These are phyloP conservation scores for Pichia sorboxylosa DNA, from an alignment of 1,139 yeast genomes.

Conservation along the genomic window DNA sequence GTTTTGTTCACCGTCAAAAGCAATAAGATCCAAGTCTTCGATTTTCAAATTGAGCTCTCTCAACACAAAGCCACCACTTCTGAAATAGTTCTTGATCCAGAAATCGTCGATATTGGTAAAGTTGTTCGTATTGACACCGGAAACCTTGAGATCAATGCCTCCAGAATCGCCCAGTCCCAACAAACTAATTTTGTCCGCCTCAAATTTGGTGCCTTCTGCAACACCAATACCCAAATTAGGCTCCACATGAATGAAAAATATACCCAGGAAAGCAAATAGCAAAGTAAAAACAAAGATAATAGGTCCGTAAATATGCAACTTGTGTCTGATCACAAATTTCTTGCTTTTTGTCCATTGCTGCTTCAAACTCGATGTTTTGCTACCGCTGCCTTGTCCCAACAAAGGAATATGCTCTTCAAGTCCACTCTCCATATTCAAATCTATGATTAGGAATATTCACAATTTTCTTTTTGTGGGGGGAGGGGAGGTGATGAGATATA, in stretches of 20 bases:
- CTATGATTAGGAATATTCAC: too few relatives aligned
- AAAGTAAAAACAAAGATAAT: conserved; percentile 5
- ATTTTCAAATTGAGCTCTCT: conserved; percentile 18
- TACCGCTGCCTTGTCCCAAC: too few relatives aligned
- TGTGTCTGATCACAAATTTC: conserved; percentile 8
- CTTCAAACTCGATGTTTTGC: too few relatives aligned
- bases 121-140: conserved; percentile 22
- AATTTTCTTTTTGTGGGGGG: too few relatives aligned
- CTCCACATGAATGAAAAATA: conserved; percentile 15
- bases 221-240: conserved; percentile 23
- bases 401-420: too few relatives aligned
- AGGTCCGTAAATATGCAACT: conserved; percentile 16
- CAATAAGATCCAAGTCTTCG: conserved; percentile 18
- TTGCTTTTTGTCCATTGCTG: conserved; percentile 4
- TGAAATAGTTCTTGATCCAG: conserved; percentile 19
- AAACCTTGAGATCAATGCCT: conserved; percentile 23
- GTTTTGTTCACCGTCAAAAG: conserved; percentile 9
- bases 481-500: too few relatives aligned
- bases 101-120: conserved; percentile 21
- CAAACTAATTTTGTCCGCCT: conserved; percentile 23
- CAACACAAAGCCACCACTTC: conserved; percentile 21
- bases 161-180: conserved; percentile 20
- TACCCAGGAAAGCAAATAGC: conserved; percentile 7
- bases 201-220: conserved; percentile 22
- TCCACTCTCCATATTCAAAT: too few relatives aligned